Percentiles rank a stretch among this genome's conserved stretches.
These are phyloP conservation scores for Tetrapisispora phaffii DNA, from an alignment of 805 yeast genomes.

Conservation along the genomic window DNA sequence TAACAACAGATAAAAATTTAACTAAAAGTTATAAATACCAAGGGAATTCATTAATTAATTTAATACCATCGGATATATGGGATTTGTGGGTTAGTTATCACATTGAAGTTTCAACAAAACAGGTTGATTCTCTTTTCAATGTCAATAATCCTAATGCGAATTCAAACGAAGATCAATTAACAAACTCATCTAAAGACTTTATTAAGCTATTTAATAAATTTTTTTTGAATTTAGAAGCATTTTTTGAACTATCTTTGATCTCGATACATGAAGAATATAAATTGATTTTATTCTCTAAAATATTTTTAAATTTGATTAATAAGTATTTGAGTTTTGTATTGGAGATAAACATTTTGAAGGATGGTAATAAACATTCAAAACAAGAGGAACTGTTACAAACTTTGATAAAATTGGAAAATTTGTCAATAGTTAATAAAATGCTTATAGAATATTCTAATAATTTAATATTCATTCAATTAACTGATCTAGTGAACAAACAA, in stretches of 20 bases:
- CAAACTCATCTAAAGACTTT: conserved; percentile 29
- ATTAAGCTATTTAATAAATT: conserved; percentile 40
- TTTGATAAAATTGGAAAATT: conserved; percentile 15
- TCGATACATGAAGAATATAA: conserved; percentile 16
- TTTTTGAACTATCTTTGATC: conserved; percentile 22
- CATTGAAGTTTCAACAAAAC: conserved; percentile 33
- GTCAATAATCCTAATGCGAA: conserved; percentile 19
- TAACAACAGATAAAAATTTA: conserved; percentile 30
- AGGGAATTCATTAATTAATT: conserved; percentile 27
- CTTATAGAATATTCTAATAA: conserved; percentile 14
- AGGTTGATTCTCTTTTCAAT: conserved; percentile 34
- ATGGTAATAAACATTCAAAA: conserved; percentile 11
- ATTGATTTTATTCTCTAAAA: conserved; percentile 20
- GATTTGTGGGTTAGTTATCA: conserved; percentile 43
- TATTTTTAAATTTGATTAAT: conserved; percentile 19
- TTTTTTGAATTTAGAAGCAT: conserved; percentile 30
- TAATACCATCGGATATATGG: conserved; percentile 24
- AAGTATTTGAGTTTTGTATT: conserved; percentile 17
- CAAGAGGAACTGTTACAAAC: conserved; percentile 22
- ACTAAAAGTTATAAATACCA: conserved; percentile 35
- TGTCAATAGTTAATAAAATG: conserved; percentile 11
- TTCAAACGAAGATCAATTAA: conserved; percentile 2
- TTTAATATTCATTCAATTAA: conserved; percentile 14
- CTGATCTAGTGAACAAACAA: conserved; percentile 17
- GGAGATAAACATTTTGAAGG: conserved; percentile 13